Base-by-base conservation (phyloP, 129 eudicot genomes). In the Scalesia atractyloides region DNA sequence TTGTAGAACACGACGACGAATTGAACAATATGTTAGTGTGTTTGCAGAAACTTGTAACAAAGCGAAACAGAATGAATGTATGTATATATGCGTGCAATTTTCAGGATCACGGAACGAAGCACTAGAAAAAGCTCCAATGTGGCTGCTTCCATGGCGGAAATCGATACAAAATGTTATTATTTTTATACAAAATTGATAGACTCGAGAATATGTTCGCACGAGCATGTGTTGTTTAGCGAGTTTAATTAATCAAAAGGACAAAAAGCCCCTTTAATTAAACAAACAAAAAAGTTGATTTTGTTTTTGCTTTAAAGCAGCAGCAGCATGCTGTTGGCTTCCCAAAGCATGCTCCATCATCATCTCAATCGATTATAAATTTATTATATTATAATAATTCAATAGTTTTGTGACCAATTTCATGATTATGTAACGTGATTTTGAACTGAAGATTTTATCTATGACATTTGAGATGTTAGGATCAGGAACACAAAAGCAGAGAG, bases 211-310 rank as follows among this genome's bases (percentile, higher is more conserved):
- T 78, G 82, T 71, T 78, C 33, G 82, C 82, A 78, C 77, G 82
- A 78, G 82, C 82, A 63, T 78, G 82, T 78, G 82, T 78, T 71
- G 82, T 78, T 78, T 78, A 78, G 82, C 82, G 77, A 64, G 54
- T 78, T 78, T 64, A 57, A 70, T 71, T 78, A 78, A 78, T 78
- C 82, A 78, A 78, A 78, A 78, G 77, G 82, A 78, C 82, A 78
- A 78, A 78, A 78, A 78, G 82, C 77, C 18, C 71, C 82, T 78
- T 78, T 78, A 78, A 78, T 12, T 4, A 67, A 67, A 68, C 17
- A 65, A 37, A n/a, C 54, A 70, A 62, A 78, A 77, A 78, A 78
- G 77, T 78, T 17, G 52, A 44, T 70, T 78, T 78, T 71, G 82
- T 78, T 78, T 78, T 78, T 71, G 82, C 82, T 78, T 78, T 78